Base-by-base conservation (phyloP, 140 eudicot species). In the Stevia rebaudiana region DNA sequence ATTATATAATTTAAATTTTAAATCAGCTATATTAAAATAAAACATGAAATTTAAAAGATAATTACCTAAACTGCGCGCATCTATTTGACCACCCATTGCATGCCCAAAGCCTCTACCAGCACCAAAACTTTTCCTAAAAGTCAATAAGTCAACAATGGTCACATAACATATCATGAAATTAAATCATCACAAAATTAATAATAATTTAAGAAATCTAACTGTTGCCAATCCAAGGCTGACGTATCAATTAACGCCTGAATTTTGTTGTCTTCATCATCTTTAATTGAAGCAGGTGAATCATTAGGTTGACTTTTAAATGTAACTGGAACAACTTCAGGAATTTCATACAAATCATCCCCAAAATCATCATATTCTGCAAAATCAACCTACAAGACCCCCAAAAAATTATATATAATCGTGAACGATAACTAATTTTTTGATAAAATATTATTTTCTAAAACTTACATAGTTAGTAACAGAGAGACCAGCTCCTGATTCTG, bases 201-300 rank as follows among this genome's bases (percentile, higher is more conserved):
- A 41, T 43, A 33, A 59, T n/a, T n/a, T n/a, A 40, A 44, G 63
- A 39, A 28, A 70, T 51, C 94, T 81, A 49, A 92, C 99, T 81
- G 86, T 64, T 92, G 97, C 99, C 99, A 92, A 52, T 92, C 99
- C 69, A 92, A 80, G 52, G 90, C 90, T 13, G 99, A 85, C 61
- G 87, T 92, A 58, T 92, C 97, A 16, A 92, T 74, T 72, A 92
- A 72, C 54, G 99, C 99, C 67, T 79, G 84, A 44, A 92, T 83
- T 76, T 83, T 88, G 79, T 84, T 88, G 74, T 88, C 97, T 72
- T 92, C 97, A 6, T 92, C 99, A 61, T 79, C 94, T 77, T 81
- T 83, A 75, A 88, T 88, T 18, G 91, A 83, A 53, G 94, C 84
- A 16, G 81, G 82, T 24, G 84, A 82, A 78, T 88, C 94, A 69